Evolutionary conservation across 73 alveolate species (phyloP).

Genomic region (Stentor coeruleus): DNA sequence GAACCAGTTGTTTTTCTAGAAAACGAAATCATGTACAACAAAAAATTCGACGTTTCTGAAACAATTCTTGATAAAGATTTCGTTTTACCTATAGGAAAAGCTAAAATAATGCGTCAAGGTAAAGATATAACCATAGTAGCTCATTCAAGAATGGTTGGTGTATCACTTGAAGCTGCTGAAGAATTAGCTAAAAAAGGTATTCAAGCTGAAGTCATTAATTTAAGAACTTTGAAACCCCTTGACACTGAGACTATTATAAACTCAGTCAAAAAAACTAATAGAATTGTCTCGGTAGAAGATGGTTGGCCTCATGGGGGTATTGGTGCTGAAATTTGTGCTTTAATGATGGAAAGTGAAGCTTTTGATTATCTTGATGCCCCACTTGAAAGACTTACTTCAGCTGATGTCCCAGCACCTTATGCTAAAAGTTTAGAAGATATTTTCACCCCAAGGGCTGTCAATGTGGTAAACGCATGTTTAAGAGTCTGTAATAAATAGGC

Average conservation of each 20-base stretch:
- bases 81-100: constrained; percentile 77
- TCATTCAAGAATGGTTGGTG: constrained; percentile 73
- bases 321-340: constrained; percentile 84
- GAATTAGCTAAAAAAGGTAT: constrained; percentile 63
- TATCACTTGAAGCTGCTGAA: constrained; percentile 78
- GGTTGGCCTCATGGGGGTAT: constrained; percentile 93
- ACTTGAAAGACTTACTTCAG: constrained; percentile 80
- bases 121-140: constrained; percentile 78
- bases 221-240: constrained; percentile 75
- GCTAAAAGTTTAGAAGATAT: constrained; percentile 67
- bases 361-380: constrained; percentile 90
- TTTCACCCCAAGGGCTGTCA: constrained; percentile 62
- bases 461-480: constrained; percentile 65
- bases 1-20: constrained; percentile 87
- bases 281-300: constrained; percentile 87
- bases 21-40: constrained; percentile 82
- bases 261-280: constrained; percentile 79
- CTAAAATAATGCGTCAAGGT: constrained; percentile 77
- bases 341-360: constrained; percentile 81
- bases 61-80: constrained; percentile 68
- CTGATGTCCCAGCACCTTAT: constrained; percentile 87
- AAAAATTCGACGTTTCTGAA: constrained; percentile 56
- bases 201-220: constrained; percentile 65
- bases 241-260: constrained; percentile 71
- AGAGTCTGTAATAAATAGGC: constrained; percentile 26